These are phyloP conservation scores for Penicillium fuscoglaucum DNA, from an alignment of 2,329 filamentous ascomycete species.

Conservation along the genomic window DNA sequence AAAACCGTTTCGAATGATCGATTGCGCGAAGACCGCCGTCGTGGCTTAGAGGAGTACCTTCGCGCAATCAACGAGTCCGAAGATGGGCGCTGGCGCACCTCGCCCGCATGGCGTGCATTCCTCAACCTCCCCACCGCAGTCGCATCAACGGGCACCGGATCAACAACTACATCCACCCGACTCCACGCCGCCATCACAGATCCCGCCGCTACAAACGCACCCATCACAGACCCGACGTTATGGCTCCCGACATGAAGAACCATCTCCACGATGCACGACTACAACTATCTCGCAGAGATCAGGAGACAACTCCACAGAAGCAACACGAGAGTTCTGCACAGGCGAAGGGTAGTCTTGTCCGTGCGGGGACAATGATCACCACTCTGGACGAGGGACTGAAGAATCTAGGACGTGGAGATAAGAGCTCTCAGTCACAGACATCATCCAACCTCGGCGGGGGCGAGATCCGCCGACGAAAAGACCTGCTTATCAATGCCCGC, in stretches of 20 bases:
- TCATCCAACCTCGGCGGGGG: constrained; percentile 59
- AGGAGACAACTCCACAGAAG: constrained; percentile 57
- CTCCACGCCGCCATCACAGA: constrained; percentile 48
- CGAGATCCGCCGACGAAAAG: constrained; percentile 59
- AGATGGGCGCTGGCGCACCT: constrained; percentile 60
- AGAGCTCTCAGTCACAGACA: constrained; percentile 46
- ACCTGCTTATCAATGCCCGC: constrained; percentile 57
- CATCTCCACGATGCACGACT: constrained; percentile 61
- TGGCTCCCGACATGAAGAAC: constrained; percentile 64
- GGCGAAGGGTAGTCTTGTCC: constrained; percentile 60
- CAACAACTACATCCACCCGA: constrained; percentile 35
- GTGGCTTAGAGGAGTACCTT: constrained; percentile 59
- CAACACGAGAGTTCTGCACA: constrained; percentile 64
- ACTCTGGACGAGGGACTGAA: constrained; percentile 59
- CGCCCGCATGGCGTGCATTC: constrained; percentile 58
- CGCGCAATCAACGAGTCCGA: constrained; percentile 57
- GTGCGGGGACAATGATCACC: constrained; percentile 55
- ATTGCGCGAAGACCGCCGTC: constrained; percentile 58
- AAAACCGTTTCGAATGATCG: constrained; percentile 57
- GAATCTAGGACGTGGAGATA: constrained; percentile 34
- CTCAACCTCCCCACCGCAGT: constrained; percentile 54
- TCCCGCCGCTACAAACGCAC: constrained; percentile 34
- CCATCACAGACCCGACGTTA: constrained; percentile 54
- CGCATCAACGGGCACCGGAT: constrained; percentile 32
- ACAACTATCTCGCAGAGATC: constrained; percentile 60